Conservation (phyloP, 75 land plant genomes). For the Adiantum capillusveneris region DNA sequence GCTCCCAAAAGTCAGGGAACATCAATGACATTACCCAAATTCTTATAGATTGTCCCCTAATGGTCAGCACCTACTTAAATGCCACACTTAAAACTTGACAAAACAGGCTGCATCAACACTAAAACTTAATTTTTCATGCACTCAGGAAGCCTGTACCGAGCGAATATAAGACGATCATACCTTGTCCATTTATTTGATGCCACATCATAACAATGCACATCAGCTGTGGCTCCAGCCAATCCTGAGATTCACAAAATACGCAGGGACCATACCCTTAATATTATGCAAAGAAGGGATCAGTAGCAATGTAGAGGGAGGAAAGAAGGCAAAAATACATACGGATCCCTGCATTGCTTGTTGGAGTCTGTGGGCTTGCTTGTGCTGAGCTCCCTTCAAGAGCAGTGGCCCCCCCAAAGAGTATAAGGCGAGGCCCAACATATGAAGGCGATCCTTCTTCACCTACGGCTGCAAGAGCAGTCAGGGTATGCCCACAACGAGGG, state of each 20-base stretch:
- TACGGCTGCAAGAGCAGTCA: slow-evolving; percentile 88
- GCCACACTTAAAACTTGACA: no score
- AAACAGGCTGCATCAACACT: no score
- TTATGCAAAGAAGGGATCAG: no score
- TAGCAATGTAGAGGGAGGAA: no score
- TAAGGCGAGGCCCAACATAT: slow-evolving; percentile 76
- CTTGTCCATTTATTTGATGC: slow-evolving; percentile 47
- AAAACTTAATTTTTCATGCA: not conserved
- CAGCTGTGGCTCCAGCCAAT: slow-evolving; percentile 57
- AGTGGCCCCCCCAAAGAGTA: slow-evolving; percentile 94
- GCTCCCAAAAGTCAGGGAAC: no score
- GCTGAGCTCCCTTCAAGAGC: slow-evolving; percentile 91
- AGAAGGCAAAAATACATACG: slow-evolving; percentile 33
- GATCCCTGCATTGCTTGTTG: slow-evolving; percentile 87
- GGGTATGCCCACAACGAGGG: slow-evolving; percentile 88
- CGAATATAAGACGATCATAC: no score
- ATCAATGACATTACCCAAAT: no score
- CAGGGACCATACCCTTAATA: no score
- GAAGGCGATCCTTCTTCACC: slow-evolving; percentile 83
- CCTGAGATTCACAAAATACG: slow-evolving; percentile 19
- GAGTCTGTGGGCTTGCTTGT: slow-evolving; percentile 63
- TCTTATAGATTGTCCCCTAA: no score
- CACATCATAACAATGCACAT: slow-evolving; percentile 48
- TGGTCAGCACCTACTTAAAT: no score
- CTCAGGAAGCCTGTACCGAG: no score